A percentile compares a stretch with the other conserved stretches of the same genome.
These are phyloP conservation scores for Sequoiadendron giganteum DNA, from an alignment of 75 land plant species.

Conservation along the genomic window DNA sequence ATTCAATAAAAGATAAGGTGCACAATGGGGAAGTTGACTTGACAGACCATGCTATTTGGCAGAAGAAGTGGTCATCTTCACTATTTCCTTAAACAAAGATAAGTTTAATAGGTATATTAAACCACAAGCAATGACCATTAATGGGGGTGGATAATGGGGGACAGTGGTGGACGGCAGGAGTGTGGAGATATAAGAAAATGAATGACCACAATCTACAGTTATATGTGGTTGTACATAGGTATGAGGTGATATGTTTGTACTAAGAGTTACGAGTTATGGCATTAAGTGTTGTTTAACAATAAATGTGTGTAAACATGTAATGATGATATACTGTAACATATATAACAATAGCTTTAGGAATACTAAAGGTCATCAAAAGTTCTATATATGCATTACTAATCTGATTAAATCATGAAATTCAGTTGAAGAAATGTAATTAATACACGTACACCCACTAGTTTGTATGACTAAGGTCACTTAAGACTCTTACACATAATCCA, in stretches of 20 bases:
- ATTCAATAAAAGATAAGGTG: neutral
- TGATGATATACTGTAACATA: neutral
- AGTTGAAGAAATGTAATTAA: neutral
- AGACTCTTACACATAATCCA: neutral
- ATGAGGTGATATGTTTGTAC: neutral
- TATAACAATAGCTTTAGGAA: neutral
- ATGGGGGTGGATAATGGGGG: neutral
- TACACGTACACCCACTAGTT: neutral
- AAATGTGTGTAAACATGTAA: neutral
- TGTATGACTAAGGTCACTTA: neutral
- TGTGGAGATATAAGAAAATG: no score
- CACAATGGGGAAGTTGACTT: neutral
- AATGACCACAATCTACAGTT: neutral
- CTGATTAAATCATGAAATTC: neutral
- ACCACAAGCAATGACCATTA: neutral
- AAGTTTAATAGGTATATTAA: no score
- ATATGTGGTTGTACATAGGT: no score
- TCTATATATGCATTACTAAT: neutral
- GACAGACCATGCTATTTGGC: neutral
- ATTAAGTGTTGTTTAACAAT: neutral
- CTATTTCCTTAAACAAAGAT: neutral
- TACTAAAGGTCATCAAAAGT: neutral
- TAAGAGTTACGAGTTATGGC: neutral
- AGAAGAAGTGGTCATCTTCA: neutral
- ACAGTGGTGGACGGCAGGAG: neutral